These are phyloP conservation scores for Cyclostephanos invisitatus DNA, from an alignment of 108 stramenopile genomes.

Conservation along the genomic window DNA sequence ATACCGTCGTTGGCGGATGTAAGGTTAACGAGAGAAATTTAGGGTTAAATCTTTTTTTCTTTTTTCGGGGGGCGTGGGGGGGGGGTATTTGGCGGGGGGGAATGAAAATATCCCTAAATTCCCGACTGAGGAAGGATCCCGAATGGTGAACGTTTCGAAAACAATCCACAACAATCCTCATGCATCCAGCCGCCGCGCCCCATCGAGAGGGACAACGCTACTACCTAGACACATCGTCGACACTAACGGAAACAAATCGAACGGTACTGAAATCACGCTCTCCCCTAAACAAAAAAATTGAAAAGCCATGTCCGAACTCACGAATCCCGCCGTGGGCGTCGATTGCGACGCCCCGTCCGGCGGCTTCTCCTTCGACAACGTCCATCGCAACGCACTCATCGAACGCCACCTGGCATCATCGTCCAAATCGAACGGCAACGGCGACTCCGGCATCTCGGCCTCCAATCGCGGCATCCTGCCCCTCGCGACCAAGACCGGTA, in stretches of 20 bases:
- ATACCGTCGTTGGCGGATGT: too few relatives aligned
- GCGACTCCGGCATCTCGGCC: conserved; percentile 11
- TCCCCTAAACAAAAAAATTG: not conserved
- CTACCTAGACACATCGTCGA: too few relatives aligned
- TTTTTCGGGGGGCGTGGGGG: too few relatives aligned
- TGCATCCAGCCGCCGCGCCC: not conserved
- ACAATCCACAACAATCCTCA: not conserved
- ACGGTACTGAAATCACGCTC: too few relatives aligned
- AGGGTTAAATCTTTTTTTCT: too few relatives aligned
- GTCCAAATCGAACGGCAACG: conserved; percentile 19
- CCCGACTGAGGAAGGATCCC: not conserved
- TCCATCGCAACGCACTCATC: conserved; percentile 75
- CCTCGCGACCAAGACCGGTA: conserved; percentile 92
- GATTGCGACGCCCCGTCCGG: conserved; percentile 20
- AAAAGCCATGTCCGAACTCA: conserved; percentile 53
- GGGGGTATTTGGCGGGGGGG: too few relatives aligned
- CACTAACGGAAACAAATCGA: too few relatives aligned
- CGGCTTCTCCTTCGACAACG: conserved; percentile 83
- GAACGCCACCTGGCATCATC: conserved; percentile 28
- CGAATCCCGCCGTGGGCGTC: conserved; percentile 16
- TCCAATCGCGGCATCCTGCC: conserved; percentile 54
- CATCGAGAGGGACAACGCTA: too few relatives aligned
- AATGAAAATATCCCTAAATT: not conserved
- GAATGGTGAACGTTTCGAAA: not conserved
- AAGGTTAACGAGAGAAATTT: too few relatives aligned